These are phyloP conservation scores for Yarrowia galli DNA, from an alignment of 1,139 yeast genomes.

Conservation along the genomic window DNA sequence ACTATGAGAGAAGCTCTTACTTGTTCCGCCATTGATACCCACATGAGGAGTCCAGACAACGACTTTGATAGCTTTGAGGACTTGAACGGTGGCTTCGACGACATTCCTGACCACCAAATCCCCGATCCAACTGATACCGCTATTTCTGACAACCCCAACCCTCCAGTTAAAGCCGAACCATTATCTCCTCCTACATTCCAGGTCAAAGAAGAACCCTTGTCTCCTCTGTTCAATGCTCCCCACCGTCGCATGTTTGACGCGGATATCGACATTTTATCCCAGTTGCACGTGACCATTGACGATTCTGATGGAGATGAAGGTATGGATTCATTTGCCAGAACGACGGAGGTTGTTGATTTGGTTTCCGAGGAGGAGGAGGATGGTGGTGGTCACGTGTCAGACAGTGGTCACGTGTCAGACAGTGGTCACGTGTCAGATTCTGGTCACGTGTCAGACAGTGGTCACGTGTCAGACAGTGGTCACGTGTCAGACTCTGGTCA, in stretches of 20 bases:
- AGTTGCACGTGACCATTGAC: constrained; percentile 1
- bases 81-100: no score
- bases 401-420: no score
- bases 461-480: no score
- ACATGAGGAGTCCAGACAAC: neutral
- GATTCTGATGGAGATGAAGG: constrained; percentile 30
- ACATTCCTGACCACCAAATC: neutral
- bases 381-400: neutral
- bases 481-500: no score
- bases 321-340: constrained; percentile 9
- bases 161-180: neutral
- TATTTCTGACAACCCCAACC: neutral
- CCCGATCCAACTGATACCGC: neutral
- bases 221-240: neutral
- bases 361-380: constrained; percentile 1
- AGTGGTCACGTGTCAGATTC: no score
- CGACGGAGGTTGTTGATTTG: neutral
- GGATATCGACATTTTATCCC: constrained; percentile 18
- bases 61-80: no score
- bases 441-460: no score
- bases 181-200: neutral
- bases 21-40: neutral
- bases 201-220: constrained; percentile 9
- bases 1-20: neutral
- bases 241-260: neutral